Percentiles rank a stretch among this genome's conserved stretches.
phyloP scores from a whole-genome alignment of 345 rosid genomes.

The Anastatica hierochuntica region DNA sequence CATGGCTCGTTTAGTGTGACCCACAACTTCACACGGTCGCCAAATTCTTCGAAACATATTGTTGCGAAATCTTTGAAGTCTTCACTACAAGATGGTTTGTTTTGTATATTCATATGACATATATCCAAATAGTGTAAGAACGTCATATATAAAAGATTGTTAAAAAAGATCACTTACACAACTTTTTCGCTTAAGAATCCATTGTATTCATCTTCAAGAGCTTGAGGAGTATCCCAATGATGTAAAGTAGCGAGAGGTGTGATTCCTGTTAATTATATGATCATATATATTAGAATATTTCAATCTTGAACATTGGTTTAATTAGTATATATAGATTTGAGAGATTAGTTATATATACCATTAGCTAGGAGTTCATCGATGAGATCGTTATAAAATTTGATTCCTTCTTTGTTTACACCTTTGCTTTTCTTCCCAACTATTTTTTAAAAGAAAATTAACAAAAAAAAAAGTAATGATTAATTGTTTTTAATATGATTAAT shows the following conservation, averaged over 20 bases:
- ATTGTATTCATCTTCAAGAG: slow-evolving; percentile 47
- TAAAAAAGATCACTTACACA: slow-evolving; percentile 29
- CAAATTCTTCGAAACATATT: slow-evolving; percentile 30
- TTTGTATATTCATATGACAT: slow-evolving; percentile 1
- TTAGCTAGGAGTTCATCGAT: slow-evolving; percentile 42
- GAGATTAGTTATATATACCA: slow-evolving; percentile 16
- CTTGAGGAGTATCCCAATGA: slow-evolving; percentile 59
- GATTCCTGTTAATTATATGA: slow-evolving; percentile 27
- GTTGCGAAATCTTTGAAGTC: slow-evolving; percentile 28
- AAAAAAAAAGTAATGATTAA: too few species aligned
- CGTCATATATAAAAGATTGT: too few species aligned
- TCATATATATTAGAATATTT: neutral
- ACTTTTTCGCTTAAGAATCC: slow-evolving; percentile 41
- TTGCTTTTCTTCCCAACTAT: slow-evolving; percentile 32
- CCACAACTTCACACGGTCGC: slow-evolving; percentile 39
- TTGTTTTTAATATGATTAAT: too few species aligned
- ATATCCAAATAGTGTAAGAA: too few species aligned
- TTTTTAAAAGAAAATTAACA: neutral
- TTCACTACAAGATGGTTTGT: slow-evolving; percentile 12
- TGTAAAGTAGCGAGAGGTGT: slow-evolving; percentile 45
- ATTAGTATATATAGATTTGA: neutral
- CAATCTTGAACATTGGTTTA: neutral
- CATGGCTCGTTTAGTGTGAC: slow-evolving; percentile 33
- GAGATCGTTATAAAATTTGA: slow-evolving; percentile 37
- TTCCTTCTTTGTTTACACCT: slow-evolving; percentile 44